Base-by-base conservation (phyloP, 2,329 filamentous ascomycete genomes). In the Ophiostoma ulmi region DNA sequence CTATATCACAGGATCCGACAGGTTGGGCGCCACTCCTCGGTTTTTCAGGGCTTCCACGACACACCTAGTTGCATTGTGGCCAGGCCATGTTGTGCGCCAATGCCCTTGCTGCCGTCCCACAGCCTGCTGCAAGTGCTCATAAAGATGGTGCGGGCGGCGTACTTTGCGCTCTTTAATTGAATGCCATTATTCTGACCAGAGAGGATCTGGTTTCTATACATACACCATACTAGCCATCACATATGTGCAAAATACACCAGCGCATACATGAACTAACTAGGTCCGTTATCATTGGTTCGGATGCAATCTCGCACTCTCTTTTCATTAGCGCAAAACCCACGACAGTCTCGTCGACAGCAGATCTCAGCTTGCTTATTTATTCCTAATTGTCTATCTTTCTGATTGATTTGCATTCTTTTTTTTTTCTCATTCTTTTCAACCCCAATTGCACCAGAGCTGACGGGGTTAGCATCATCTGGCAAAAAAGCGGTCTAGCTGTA, bases 1-100 rank as follows among this genome's bases (percentile, higher is more conserved):
- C 72, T 20, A 68, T 66, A 73, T 74, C 70, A 72, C 75, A 74
- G 70, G 73, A 70, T 71, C 70, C 68, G 44, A 71, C 71, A 72
- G 70, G 68, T 55, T 70, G 69, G 69, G 38, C 52, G 44, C 55
- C 70, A 68, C 65, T 65, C 68, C n/a, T 66, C 48, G 68, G 64
- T 66, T 64, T 41, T 14, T 10, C n/a, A 44, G 52, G 68, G 35
- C 68, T 65, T 58, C 39, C 64, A 58, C 68, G 31, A 39, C 22
- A 68, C 52, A 7, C 48, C 70, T 41, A n/a, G 55, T 31, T 69
- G n/a, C 61, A 5, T 26, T 70, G 66, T 36, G 31, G 44, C 35
- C 20, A 35, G 20, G 35, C 35, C 20, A 35, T 38, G 61, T 8
- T 35, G 61, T 64, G 61, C 61, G 61, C 61, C 35, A 22, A 58